Percentiles rank a stretch among this genome's conserved stretches.
Conservation (phyloP, 208 protist species). For the Wallacemonas sp. region DNA sequence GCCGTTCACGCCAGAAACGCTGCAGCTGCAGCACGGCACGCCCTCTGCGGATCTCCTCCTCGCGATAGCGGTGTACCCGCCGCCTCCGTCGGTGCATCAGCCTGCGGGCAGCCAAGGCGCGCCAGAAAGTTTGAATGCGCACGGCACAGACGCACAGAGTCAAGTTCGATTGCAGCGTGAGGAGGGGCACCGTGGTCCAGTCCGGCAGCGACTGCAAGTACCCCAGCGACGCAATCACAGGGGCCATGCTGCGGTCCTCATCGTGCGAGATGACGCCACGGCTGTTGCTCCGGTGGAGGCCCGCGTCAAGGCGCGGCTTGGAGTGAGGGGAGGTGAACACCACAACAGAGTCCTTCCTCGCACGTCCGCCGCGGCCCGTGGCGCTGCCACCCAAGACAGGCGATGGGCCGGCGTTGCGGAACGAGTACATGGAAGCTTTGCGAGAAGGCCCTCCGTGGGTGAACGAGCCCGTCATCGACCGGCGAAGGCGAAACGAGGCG, state of each 20-base stretch:
- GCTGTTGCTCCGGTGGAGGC: too few relatives aligned
- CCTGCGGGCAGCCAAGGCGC: constrained; percentile 12
- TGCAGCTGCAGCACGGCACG: constrained; percentile 37
- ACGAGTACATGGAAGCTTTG: constrained; percentile 1
- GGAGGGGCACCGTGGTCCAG: constrained; percentile 10
- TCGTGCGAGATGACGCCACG: too few relatives aligned
- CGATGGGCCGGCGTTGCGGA: neutral
- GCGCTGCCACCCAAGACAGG: neutral
- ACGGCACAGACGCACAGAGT: constrained; percentile 30
- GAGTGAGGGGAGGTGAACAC: neutral
- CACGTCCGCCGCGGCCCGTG: neutral
- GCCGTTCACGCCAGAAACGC: constrained; percentile 24
- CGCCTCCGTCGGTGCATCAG: neutral
- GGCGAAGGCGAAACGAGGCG: constrained; percentile 1
- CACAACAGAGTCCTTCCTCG: neutral
- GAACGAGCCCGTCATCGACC: neutral
- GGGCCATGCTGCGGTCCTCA: too few relatives aligned
- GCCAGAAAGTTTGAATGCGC: constrained; percentile 49
- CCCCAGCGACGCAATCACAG: too few relatives aligned
- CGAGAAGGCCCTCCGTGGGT: neutral
- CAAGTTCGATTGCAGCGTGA: constrained; percentile 26
- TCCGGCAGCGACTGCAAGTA: neutral
- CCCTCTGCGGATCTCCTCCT: constrained; percentile 9
- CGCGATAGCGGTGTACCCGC: constrained; percentile 1
- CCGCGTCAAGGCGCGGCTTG: too few relatives aligned